Evolutionary conservation across 2,329 filamentous ascomycete genomes (phyloP).

Genomic region (Fusarium torreyae): DNA sequence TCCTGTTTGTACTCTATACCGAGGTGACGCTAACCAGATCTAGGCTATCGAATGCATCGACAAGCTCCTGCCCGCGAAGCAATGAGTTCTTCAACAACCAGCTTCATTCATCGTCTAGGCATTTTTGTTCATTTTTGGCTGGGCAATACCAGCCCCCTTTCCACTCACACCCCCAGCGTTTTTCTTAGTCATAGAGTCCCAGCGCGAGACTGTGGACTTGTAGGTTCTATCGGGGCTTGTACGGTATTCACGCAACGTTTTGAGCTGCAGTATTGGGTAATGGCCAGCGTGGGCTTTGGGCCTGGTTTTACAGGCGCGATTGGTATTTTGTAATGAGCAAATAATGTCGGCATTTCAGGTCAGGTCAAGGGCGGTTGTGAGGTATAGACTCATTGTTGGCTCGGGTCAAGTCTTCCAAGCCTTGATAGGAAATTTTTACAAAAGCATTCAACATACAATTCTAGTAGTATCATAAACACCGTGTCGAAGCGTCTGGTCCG

Average conservation of each 20-base stretch:
- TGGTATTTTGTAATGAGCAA: constrained; percentile 41
- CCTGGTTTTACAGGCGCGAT: constrained; percentile 26
- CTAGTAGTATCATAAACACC: constrained; percentile 2
- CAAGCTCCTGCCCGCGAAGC: constrained; percentile 41
- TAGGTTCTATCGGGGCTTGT: constrained; percentile 16
- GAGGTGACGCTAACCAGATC: constrained; percentile 13
- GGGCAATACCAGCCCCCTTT: constrained; percentile 22
- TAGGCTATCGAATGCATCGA: constrained; percentile 51
- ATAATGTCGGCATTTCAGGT: constrained; percentile 21
- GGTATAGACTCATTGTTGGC: constrained; percentile 21
- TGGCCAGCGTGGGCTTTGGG: constrained; percentile 17
- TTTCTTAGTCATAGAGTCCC: constrained; percentile 29
- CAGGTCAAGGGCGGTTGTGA: constrained; percentile 7
- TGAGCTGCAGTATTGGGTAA: constrained; percentile 34
- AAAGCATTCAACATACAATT: constrained; percentile 38
- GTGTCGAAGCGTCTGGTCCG: neutral
- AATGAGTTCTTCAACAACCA: constrained; percentile 35
- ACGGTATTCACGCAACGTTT: constrained; percentile 20
- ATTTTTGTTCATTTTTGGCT: constrained; percentile 38
- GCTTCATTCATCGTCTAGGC: constrained; percentile 14
- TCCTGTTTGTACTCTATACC: neutral
- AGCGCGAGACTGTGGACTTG: constrained; percentile 12
- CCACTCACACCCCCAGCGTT: constrained; percentile 39
- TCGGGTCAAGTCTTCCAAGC: constrained; percentile 23
- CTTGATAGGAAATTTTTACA: constrained; percentile 26